Conservation (phyloP, 2,329 filamentous ascomycete genomes). For the Fonsecaea multimorphosa region DNA sequence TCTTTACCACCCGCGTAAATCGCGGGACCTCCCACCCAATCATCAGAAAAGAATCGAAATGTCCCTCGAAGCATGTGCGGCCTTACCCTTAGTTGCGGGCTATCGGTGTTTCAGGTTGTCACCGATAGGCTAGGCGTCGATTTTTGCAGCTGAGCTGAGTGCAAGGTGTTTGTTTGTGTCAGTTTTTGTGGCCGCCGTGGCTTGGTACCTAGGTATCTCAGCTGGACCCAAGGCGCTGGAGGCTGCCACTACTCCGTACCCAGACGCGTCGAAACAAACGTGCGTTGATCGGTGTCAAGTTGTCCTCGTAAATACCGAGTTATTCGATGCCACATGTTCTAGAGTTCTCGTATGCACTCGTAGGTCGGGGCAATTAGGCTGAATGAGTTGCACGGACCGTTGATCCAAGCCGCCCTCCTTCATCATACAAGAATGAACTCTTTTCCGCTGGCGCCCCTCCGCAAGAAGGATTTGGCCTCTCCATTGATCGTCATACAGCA, state of each 20-base stretch:
- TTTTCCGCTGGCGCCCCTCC: not conserved
- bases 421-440: not conserved
- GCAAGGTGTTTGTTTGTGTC: not conserved
- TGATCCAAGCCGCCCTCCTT: not conserved
- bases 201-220: no score
- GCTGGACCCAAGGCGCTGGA: not conserved
- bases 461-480: not conserved
- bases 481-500: not conserved
- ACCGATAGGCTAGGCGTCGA: not conserved
- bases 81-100: not conserved
- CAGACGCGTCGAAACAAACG: not conserved
- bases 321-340: not conserved
- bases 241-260: not conserved
- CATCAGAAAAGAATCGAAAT: not conserved
- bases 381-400: not conserved
- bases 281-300: not conserved
- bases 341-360: not conserved
- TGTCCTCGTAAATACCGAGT: not conserved
- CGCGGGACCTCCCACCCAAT: not conserved
- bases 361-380: not conserved
- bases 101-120: constrained; percentile 1
- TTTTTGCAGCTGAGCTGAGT: not conserved
- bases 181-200: not conserved
- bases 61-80: not conserved
- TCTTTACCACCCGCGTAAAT: not conserved